Evolutionary conservation across 2,329 filamentous ascomycete genomes (phyloP).

Genomic region (Coniochaeta pulveracea): DNA sequence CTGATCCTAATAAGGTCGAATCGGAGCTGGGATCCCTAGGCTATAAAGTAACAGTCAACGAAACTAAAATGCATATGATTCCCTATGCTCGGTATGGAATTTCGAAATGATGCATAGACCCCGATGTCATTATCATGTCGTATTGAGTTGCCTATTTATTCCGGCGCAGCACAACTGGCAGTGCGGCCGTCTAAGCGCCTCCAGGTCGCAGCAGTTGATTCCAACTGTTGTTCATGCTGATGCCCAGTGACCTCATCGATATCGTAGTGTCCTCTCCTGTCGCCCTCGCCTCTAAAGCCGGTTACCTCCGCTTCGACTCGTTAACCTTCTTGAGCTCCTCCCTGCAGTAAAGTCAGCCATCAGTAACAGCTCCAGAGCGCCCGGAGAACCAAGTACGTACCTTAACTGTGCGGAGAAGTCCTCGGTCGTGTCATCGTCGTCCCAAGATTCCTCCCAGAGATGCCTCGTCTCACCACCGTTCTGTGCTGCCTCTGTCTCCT

Average conservation of each 20-base stretch:
- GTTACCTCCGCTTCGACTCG: constrained; percentile 45
- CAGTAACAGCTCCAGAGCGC: too few species aligned
- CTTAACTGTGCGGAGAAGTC: constrained; percentile 93
- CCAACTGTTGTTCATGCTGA: too few species aligned
- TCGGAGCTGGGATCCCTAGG: constrained; percentile 2
- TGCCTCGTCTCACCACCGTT: constrained; percentile 56
- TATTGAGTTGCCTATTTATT: not conserved
- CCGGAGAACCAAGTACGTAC: constrained; percentile 44
- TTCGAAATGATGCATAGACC: too few species aligned
- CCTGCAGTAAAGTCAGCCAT: constrained; percentile 29
- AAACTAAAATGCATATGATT: too few species aligned
- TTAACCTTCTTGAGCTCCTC: constrained; percentile 95
- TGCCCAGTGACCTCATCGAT: too few species aligned
- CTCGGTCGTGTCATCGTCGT: constrained; percentile 93
- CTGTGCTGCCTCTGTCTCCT: constrained; percentile 74
- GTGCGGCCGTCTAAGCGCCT: too few species aligned
- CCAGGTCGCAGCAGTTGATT: not conserved
- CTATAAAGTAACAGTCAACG: not conserved
- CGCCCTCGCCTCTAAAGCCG: not conserved
- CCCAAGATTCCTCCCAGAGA: constrained; percentile 99
- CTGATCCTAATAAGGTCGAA: constrained; percentile 2
- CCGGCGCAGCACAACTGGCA: too few species aligned
- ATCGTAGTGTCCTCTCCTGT: not conserved
- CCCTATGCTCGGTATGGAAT: too few species aligned
- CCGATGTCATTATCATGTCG: not conserved